Percentiles rank a stretch among this genome's conserved stretches.
These are phyloP conservation scores for Cordyceps fumosorosea DNA, from an alignment of 2,329 filamentous ascomycete genomes.

Conservation along the genomic window DNA sequence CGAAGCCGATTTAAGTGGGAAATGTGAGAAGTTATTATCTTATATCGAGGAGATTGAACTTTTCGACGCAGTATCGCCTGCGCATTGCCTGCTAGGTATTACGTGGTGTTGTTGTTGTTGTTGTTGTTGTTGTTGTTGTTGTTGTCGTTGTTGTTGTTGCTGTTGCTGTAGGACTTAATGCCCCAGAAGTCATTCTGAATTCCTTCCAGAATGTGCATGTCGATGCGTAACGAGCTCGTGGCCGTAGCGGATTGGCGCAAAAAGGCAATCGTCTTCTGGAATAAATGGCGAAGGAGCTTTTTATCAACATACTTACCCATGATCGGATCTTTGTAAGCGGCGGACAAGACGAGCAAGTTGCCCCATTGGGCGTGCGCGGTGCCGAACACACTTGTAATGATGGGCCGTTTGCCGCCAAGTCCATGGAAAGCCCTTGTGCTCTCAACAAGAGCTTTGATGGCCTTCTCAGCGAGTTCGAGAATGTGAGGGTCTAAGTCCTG, in stretches of 20 bases:
- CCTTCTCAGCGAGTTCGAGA: conserved; percentile 50
- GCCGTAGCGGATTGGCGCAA: conserved; percentile 63
- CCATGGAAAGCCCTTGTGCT: conserved; percentile 78
- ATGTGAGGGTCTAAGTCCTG: conserved; percentile 39
- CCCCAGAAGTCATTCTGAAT: conserved; percentile 41
- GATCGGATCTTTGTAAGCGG: conserved; percentile 63
- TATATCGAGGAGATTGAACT: too few relatives aligned
- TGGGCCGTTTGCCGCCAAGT: conserved; percentile 57
- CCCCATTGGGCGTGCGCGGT: conserved; percentile 98
- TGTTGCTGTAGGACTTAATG: background rate
- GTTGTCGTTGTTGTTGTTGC: background rate
- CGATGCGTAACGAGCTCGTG: conserved; percentile 66
- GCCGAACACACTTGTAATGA: conserved; percentile 94
- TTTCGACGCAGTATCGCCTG: conserved; percentile 1
- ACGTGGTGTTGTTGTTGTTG: background rate
- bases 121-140: background rate
- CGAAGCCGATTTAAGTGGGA: too few relatives aligned
- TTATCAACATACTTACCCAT: conserved; percentile 53
- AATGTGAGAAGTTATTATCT: too few relatives aligned
- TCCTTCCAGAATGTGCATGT: conserved; percentile 65
- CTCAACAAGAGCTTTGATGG: conserved; percentile 68
- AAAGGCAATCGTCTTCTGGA: conserved; percentile 70
- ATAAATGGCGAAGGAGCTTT: conserved; percentile 50
- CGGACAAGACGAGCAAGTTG: conserved; percentile 84
- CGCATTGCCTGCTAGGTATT: background rate